Conservation (phyloP, 257 asterid species). For the Solanum sejunctum region DNA sequence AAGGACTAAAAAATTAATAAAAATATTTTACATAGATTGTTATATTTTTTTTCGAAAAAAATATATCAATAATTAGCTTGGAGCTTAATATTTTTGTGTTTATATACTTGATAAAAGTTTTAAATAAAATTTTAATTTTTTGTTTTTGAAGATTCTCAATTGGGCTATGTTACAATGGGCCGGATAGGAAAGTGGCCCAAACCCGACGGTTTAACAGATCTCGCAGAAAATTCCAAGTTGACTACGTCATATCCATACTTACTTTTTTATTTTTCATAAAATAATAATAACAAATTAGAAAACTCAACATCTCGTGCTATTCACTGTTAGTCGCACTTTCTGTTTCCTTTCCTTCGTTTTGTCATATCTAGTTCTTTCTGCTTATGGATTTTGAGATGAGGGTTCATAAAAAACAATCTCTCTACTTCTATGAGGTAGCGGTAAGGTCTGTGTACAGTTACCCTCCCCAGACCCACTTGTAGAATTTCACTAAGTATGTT, state of each 20-base stretch:
- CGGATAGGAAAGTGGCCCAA: not conserved
- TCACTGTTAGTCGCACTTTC: too few relatives aligned
- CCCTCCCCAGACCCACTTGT: too few relatives aligned
- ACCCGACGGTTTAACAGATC: not conserved
- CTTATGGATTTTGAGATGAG: too few relatives aligned
- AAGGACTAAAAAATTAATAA: not conserved
- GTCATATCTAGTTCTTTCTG: too few relatives aligned
- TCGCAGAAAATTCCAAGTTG: not conserved
- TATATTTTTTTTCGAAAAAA: not conserved
- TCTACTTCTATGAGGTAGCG: too few relatives aligned
- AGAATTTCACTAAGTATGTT: too few relatives aligned
- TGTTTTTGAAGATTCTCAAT: not conserved
- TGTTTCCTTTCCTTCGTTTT: too few relatives aligned
- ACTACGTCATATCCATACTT: fast-evolving
- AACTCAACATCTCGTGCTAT: too few relatives aligned
- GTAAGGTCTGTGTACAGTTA: too few relatives aligned
- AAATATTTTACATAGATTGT: not conserved
- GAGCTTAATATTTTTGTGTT: not conserved
- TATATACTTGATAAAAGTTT: too few relatives aligned
- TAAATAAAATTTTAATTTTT: not conserved
- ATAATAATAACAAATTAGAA: not conserved
- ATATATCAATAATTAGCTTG: not conserved
- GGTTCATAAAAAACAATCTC: too few relatives aligned
- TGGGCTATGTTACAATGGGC: not conserved
- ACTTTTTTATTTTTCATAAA: not conserved